phyloP scores from a whole-genome alignment of 176 grass and related monocot genomes.

The Phoenix dactylifera region DNA sequence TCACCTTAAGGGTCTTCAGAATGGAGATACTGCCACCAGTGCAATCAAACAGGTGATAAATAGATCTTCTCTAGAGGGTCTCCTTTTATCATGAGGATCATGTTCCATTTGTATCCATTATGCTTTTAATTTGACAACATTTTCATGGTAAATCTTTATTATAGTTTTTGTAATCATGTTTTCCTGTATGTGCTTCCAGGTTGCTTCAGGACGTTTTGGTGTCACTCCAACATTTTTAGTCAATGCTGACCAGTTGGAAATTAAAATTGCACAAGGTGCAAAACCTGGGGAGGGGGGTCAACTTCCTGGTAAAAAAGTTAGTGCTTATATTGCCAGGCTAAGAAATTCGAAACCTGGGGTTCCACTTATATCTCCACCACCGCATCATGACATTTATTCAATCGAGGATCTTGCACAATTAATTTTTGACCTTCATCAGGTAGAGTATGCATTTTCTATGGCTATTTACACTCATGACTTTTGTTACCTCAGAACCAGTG shows the following conservation, averaged over 20 bases:
- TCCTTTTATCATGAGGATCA: background rate
- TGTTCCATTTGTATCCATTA: background rate
- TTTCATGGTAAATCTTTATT: background rate
- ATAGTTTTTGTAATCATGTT: too few species aligned
- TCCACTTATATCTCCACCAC: conserved; percentile 98
- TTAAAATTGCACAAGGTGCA: conserved; percentile 99
- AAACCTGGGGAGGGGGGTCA: conserved; percentile 99
- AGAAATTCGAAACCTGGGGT: conserved; percentile 99
- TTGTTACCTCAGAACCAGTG: background rate
- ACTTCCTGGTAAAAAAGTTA: conserved; percentile 98
- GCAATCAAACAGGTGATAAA: conserved; percentile 89
- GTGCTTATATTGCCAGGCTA: conserved; percentile 93
- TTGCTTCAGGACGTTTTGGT: conserved; percentile 98
- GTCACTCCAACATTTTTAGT: conserved; percentile 99
- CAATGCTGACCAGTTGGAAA: conserved; percentile 91
- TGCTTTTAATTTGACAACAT: conserved; percentile 6
- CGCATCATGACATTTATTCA: conserved; percentile 99
- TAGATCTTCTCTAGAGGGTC: background rate
- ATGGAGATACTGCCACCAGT: conserved; percentile 98
- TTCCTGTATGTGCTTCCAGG: conserved; percentile 30
- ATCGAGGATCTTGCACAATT: conserved; percentile 99
- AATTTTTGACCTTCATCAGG: conserved; percentile 99
- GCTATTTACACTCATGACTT: conserved; percentile 21
- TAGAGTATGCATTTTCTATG: conserved; percentile 18
- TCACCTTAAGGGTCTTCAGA: conserved; percentile 98